A percentile compares a stretch with the other conserved stretches of the same genome.
phyloP scores from a whole-genome alignment of 2,329 filamentous ascomycete species.

The Colletotrichum sp. region DNA sequence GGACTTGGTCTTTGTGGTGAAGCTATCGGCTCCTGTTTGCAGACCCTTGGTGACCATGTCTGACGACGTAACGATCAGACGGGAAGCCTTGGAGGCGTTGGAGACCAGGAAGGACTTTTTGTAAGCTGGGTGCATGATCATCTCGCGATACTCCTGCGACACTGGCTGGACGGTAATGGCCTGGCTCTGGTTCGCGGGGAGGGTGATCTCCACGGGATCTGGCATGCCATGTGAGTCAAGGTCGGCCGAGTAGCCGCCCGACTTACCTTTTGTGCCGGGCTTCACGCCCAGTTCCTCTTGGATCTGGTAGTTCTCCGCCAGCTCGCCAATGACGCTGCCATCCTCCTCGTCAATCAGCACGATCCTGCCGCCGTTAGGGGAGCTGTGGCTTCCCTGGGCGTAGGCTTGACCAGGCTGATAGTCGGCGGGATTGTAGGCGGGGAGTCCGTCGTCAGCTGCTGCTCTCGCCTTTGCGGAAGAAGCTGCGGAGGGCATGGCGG shows the following conservation, averaged over 20 bases:
- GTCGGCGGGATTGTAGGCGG: constrained; percentile 79
- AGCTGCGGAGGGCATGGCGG: constrained; percentile 20
- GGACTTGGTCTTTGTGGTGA: constrained; percentile 81
- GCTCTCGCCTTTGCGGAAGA: constrained; percentile 26
- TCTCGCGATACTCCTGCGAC: constrained; percentile 73
- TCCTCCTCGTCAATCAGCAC: constrained; percentile 96
- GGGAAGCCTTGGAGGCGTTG: constrained; percentile 85
- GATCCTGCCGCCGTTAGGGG: constrained; percentile 72
- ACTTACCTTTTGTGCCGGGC: constrained; percentile 96
- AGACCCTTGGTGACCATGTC: constrained; percentile 79
- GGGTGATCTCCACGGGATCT: constrained; percentile 82
- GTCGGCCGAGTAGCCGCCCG: constrained; percentile 45
- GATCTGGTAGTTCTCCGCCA: constrained; percentile 81
- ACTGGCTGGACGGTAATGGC: constrained; percentile 71
- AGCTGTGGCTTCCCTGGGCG: constrained; percentile 64
- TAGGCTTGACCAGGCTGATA: constrained; percentile 84
- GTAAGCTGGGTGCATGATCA: constrained; percentile 89
- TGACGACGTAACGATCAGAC: constrained; percentile 88
- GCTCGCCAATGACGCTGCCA: constrained; percentile 91
- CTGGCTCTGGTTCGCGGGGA: constrained; percentile 70
- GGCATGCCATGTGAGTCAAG: constrained; percentile 19
- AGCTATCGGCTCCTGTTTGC: constrained; percentile 77
- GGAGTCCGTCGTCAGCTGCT: constrained; percentile 49
- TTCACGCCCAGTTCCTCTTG: constrained; percentile 78
- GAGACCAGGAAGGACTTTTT: constrained; percentile 85